A percentile compares a stretch with the other conserved stretches of the same genome.
phyloP scores from a whole-genome alignment of 2,329 filamentous ascomycete genomes.

The Ramichloridium luteum region DNA sequence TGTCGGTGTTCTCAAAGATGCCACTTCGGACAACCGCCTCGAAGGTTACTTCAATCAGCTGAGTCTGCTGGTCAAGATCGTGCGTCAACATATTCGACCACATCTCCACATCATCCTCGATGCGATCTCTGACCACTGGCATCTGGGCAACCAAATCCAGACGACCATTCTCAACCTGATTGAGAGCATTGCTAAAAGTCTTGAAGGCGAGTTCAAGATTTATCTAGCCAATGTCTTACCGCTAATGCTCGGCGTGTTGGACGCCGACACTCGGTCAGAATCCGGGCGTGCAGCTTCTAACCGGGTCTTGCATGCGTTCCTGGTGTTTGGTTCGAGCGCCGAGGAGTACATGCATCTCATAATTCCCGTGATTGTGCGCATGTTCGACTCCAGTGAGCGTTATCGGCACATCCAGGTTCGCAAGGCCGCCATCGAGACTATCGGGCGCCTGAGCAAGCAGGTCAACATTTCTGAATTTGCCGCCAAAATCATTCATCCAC shows the following conservation, averaged over 20 bases:
- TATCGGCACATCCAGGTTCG: slow-evolving; percentile 51
- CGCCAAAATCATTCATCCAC: slow-evolving; percentile 87
- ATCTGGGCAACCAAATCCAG: slow-evolving; percentile 65
- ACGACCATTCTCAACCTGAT: slow-evolving; percentile 84
- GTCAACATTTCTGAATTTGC: slow-evolving; percentile 97
- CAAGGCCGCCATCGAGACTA: slow-evolving; percentile 83
- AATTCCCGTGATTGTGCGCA: slow-evolving; percentile 83
- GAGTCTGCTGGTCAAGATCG: slow-evolving; percentile 83
- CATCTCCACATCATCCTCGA: slow-evolving; percentile 79
- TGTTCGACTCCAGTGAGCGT: slow-evolving; percentile 61
- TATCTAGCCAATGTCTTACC: slow-evolving; percentile 82
- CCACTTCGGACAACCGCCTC: slow-evolving; percentile 51
- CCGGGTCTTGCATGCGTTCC: slow-evolving; percentile 81
- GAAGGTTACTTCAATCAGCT: slow-evolving; percentile 98
- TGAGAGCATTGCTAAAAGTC: slow-evolving; percentile 81
- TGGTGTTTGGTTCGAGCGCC: slow-evolving; percentile 88
- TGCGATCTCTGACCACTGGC: slow-evolving; percentile 84
- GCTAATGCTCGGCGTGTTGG: slow-evolving; percentile 85
- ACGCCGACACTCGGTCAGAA: slow-evolving; percentile 76
- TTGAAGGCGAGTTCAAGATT: slow-evolving; percentile 97
- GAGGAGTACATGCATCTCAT: slow-evolving; percentile 99
- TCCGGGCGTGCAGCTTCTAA: slow-evolving; percentile 20
- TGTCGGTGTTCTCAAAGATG: slow-evolving; percentile 73
- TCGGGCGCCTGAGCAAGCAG: slow-evolving; percentile 85
- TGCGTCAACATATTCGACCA: slow-evolving; percentile 88